Evolutionary conservation across 2,329 filamentous ascomycete genomes (phyloP), one percentile per base, ranked within the genome.

Genomic region (Mycocentrospora acerina): DNA sequence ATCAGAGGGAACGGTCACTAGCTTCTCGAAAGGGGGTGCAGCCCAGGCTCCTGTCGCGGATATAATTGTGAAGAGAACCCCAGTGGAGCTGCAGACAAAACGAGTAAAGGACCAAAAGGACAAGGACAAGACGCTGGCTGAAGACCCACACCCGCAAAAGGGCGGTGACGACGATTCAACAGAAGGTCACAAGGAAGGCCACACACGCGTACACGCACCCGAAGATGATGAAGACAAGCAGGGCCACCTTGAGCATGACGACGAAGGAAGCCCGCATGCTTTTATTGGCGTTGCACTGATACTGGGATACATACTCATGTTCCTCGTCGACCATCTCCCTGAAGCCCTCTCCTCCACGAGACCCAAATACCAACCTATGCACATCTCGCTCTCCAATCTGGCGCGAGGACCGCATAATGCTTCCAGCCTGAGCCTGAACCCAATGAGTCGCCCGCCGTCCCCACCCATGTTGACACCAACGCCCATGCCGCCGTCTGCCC

Each of bases 281-380:
- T 93, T 88, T 69, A 86, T 98, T 42, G 93, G 93, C 4, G 76
- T 97, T 37, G 88, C 90, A 2, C 74, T 98, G 35, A 82, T 95
- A 38, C 73, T 88, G 12, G 93, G 93, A 10, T 98, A 97, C 68
- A 82, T 95, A 40, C 78, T 96, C 50, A 98, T 98, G 93, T 97
- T 95, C 62, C 79, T 98, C 15, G 86, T 98, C 59, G 91, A 98
- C 68, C 56, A 67, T 39, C 45, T 67, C 14, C 56, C 64, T 35
- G 40, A 65, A 51, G 58, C 64, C 8, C 42, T 67, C 7, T 46
- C 59, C 3, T 55, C 59, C 27, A 71, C 87, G 25, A 82, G 83
- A 55, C 72, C 79, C 14, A 76, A 79, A 25, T 82, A 85, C 11
- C 76, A 82, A 35, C 87, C 85, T 12, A 83, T 90, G 49, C 89